A percentile compares a stretch with the other conserved stretches of the same genome.
phyloP scores from a whole-genome alignment of 2,329 filamentous ascomycete genomes.

The Xylariales sp. region DNA sequence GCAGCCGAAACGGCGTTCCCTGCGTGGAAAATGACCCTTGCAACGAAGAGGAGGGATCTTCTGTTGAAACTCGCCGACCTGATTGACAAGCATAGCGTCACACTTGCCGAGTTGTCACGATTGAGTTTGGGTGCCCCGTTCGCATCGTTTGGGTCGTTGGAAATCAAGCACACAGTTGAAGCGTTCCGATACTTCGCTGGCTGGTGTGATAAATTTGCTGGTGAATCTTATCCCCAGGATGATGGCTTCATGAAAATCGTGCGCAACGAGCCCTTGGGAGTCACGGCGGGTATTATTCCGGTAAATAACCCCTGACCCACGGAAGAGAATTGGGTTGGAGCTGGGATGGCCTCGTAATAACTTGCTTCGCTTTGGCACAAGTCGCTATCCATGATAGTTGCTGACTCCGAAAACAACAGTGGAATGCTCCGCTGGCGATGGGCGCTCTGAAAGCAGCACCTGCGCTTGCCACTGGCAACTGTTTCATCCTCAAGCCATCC shows the following conservation, averaged over 20 bases:
- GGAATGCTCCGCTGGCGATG: constrained; percentile 54
- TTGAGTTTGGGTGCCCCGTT: constrained; percentile 33
- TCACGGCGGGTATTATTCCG: constrained; percentile 35
- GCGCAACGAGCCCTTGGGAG: constrained; percentile 36
- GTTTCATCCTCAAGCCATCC: constrained; percentile 54
- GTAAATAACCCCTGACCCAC: constrained; percentile 6
- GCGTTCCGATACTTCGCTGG: constrained; percentile 36
- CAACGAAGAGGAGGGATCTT: constrained; percentile 60
- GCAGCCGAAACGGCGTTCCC: constrained; percentile 62
- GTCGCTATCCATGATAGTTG: background rate
- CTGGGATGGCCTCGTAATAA: background rate
- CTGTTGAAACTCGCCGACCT: constrained; percentile 51
- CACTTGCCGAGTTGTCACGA: constrained; percentile 34
- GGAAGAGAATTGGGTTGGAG: no score
- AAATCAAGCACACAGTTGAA: constrained; percentile 17
- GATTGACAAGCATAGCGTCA: constrained; percentile 24
- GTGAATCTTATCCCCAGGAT: constrained; percentile 36
- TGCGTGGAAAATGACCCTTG: constrained; percentile 48
- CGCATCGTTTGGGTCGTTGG: constrained; percentile 20
- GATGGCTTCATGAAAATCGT: constrained; percentile 39
- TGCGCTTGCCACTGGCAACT: constrained; percentile 54
- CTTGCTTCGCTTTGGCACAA: background rate
- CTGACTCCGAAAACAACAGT: constrained; percentile 21
- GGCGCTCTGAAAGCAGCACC: constrained; percentile 54
- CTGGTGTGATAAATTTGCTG: constrained; percentile 39